Evolutionary conservation across 2,329 filamentous ascomycete genomes (phyloP).

Genomic region (Grosmannia clavigera): DNA sequence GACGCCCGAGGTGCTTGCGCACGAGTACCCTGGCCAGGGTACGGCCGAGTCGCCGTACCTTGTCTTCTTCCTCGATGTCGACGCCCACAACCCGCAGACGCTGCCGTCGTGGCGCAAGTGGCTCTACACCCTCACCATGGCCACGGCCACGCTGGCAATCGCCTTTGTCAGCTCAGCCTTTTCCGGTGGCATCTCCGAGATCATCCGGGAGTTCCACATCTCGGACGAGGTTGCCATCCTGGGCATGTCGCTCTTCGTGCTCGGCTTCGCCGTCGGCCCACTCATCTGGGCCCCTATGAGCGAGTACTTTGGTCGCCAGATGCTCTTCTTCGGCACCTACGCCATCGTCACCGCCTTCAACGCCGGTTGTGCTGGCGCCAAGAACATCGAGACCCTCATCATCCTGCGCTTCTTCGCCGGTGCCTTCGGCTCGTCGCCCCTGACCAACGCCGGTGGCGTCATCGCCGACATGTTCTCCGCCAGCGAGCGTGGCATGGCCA

Average conservation of each 20-base stretch:
- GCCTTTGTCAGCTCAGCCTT: constrained; percentile 59
- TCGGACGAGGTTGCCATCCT: constrained; percentile 41
- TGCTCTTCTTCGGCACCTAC: constrained; percentile 47
- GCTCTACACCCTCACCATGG: constrained; percentile 49
- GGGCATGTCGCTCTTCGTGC: constrained; percentile 48
- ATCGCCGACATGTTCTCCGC: constrained; percentile 49
- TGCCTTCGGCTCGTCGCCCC: constrained; percentile 46
- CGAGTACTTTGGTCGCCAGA: constrained; percentile 47
- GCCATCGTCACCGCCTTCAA: constrained; percentile 47
- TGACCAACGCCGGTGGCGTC: constrained; percentile 51
- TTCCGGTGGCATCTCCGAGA: constrained; percentile 40
- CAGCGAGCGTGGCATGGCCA: constrained; percentile 41
- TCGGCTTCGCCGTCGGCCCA: constrained; percentile 44
- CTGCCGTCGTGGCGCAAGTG: constrained; percentile 49
- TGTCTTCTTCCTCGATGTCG: constrained; percentile 51
- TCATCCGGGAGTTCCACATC: constrained; percentile 42
- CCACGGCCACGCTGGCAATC: constrained; percentile 55
- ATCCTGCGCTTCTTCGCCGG: constrained; percentile 54
- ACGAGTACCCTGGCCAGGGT: constrained; percentile 46
- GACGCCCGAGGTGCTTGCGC: constrained; percentile 41
- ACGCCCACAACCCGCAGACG: constrained; percentile 54
- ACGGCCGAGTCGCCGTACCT: constrained; percentile 55
- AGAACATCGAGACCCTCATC: constrained; percentile 45
- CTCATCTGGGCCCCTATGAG: constrained; percentile 46
- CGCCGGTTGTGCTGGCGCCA: constrained; percentile 42